Conservation (phyloP, 176 grass and related monocot genomes). For the Olyra latifolia region DNA sequence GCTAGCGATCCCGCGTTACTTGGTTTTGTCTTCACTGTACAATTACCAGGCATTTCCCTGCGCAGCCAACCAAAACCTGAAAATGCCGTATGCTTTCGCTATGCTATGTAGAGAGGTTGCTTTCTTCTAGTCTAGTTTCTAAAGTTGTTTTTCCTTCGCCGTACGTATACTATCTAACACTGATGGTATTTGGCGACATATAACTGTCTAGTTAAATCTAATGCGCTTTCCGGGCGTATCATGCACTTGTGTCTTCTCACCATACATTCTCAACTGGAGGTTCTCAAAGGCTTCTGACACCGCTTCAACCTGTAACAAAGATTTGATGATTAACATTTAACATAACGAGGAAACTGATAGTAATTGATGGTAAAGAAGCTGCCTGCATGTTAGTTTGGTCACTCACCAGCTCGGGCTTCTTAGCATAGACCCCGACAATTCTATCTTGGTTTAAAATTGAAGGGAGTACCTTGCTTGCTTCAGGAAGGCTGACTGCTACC, state of each 20-base stretch:
- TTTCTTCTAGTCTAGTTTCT: slow-evolving; percentile 9
- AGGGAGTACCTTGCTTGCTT: no score
- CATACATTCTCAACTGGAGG: slow-evolving; percentile 75
- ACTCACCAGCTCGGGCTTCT: slow-evolving; percentile 75
- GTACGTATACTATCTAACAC: slow-evolving; percentile 21
- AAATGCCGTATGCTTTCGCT: background rate
- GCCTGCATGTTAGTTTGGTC: background rate
- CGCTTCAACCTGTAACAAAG: slow-evolving; percentile 58
- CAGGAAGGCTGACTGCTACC: no score
- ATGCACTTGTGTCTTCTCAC: slow-evolving; percentile 84
- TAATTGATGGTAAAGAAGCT: background rate
- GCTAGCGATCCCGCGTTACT: background rate
- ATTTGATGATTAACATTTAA: slow-evolving; percentile 10
- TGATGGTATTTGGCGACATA: slow-evolving; percentile 15
- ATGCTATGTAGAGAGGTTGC: background rate
- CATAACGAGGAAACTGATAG: background rate
- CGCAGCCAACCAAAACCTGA: slow-evolving; percentile 13
- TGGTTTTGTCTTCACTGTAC: slow-evolving; percentile 21
- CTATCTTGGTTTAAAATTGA: slow-evolving; percentile 82
- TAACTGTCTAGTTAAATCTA: slow-evolving; percentile 14
- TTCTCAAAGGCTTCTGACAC: slow-evolving; percentile 92
- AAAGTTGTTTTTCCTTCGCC: slow-evolving; percentile 1
- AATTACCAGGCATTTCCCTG: slow-evolving; percentile 2
- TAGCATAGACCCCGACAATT: slow-evolving; percentile 87
- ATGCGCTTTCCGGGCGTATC: slow-evolving; percentile 69